Evolutionary conservation across 169 alveolate genomes (phyloP).

Genomic region (Besnoitia besnoiti): DNA sequence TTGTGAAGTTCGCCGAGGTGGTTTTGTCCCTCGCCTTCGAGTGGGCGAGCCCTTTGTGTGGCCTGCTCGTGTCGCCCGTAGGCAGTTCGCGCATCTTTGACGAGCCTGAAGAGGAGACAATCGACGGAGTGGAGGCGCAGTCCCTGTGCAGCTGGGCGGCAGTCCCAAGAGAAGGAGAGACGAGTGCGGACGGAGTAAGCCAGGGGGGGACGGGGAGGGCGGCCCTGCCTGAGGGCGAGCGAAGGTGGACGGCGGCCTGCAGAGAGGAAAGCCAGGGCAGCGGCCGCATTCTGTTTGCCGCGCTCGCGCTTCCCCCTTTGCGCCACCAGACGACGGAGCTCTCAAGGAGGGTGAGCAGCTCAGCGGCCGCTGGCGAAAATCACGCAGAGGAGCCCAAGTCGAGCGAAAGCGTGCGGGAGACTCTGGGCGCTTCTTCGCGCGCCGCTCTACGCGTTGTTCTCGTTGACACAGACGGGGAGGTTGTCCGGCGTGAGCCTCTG

Average conservation of each 20-base stretch:
- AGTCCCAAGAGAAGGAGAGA: not conserved
- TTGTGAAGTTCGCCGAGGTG: slow-evolving; percentile 12
- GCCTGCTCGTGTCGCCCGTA: not conserved
- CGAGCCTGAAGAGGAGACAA: not conserved
- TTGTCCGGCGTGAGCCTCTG: not conserved
- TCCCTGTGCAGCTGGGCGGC: not conserved
- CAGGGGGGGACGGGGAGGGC: too few relatives aligned
- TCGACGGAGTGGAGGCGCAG: not conserved
- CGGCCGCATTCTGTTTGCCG: not conserved
- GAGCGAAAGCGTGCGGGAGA: too few relatives aligned
- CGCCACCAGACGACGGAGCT: too few relatives aligned
- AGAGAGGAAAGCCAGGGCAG: not conserved
- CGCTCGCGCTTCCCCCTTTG: not conserved
- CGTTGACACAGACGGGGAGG: not conserved
- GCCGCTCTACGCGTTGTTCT: not conserved
- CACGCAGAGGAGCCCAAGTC: not conserved
- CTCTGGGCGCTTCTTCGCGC: not conserved
- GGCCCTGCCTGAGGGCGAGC: not conserved
- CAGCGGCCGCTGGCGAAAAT: too few relatives aligned
- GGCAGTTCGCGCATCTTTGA: not conserved
- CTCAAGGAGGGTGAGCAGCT: too few relatives aligned
- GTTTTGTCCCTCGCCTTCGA: not conserved
- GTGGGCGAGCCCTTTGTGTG: not conserved
- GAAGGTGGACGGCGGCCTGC: not conserved
- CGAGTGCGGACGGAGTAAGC: not conserved